phyloP scores from a whole-genome alignment of 495 filamentous ascomycete genomes.

The Podospora bellae-mahoneyi region DNA sequence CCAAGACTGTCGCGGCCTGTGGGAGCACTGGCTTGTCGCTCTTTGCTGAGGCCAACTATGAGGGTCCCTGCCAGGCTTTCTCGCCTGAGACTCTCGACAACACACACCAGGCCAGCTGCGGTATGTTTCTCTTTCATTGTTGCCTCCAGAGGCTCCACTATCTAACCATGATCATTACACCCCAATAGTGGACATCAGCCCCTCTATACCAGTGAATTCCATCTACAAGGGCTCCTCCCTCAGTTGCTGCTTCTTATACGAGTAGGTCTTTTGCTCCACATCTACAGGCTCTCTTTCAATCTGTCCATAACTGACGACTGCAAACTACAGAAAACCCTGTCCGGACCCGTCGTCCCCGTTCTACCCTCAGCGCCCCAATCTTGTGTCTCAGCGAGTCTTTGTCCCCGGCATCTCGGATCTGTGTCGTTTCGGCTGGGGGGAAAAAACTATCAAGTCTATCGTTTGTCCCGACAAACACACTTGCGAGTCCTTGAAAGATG shows the following conservation, averaged over 20 bases:
- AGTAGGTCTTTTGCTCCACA: neutral
- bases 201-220: neutral
- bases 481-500: neutral
- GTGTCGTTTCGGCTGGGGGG: neutral
- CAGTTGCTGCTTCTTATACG: neutral
- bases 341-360: neutral
- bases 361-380: neutral
- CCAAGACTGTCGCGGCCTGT: neutral
- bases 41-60: neutral
- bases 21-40: neutral
- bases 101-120: neutral
- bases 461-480: neutral
- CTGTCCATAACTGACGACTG: neutral
- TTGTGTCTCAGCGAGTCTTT: neutral
- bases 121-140: neutral
- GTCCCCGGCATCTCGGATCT: neutral
- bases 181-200: neutral
- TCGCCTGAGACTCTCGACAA: neutral
- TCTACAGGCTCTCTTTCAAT: neutral
- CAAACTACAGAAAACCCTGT: neutral
- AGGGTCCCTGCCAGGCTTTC: neutral
- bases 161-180: neutral
- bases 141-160: neutral
- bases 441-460: neutral
- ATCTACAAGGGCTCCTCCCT: neutral